Evolutionary conservation across 768 basidiomycete species (phyloP).

Genomic region (Holtermannia corniformis): DNA sequence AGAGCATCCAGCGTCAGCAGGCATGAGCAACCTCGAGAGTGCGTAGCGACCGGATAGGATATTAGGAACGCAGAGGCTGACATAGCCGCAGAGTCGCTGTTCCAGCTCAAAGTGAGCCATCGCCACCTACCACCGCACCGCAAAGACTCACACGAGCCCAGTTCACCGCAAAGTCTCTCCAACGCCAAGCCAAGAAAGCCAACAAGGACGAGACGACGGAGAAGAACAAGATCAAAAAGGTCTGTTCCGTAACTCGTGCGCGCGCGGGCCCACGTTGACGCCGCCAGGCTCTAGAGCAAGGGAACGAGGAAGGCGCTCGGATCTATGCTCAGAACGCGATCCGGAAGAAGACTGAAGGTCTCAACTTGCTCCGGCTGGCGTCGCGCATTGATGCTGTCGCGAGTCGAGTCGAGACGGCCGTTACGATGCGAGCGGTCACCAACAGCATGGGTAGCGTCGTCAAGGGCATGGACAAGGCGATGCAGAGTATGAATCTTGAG

Average conservation of each 20-base stretch:
- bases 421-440: conserved; percentile 87
- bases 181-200: conserved; percentile 91
- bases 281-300: conserved; percentile 80
- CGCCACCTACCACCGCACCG: too few species aligned
- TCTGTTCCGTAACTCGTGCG: conserved; percentile 41
- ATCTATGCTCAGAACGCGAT: conserved; percentile 99
- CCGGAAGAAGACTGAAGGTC: conserved; percentile 87
- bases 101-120: conserved; percentile 92
- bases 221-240: conserved; percentile 89
- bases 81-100: conserved; percentile 68
- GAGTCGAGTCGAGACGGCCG: conserved; percentile 92
- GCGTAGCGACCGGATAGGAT: conserved; percentile 46
- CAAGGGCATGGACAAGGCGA: conserved; percentile 95
- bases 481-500: conserved; percentile 99
- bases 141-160: conserved; percentile 42
- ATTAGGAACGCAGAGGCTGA: too few species aligned
- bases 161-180: conserved; percentile 97
- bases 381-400: conserved; percentile 95
- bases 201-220: conserved; percentile 87
- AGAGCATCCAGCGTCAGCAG: background rate
- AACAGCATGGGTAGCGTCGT: conserved; percentile 96
- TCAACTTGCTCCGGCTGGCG: conserved; percentile 81
- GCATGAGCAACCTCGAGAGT: conserved; percentile 62
- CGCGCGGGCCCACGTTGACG: too few species aligned
- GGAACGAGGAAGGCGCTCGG: conserved; percentile 90